Conservation (phyloP, 176 grass and related monocot genomes). For the Carex parvula region DNA sequence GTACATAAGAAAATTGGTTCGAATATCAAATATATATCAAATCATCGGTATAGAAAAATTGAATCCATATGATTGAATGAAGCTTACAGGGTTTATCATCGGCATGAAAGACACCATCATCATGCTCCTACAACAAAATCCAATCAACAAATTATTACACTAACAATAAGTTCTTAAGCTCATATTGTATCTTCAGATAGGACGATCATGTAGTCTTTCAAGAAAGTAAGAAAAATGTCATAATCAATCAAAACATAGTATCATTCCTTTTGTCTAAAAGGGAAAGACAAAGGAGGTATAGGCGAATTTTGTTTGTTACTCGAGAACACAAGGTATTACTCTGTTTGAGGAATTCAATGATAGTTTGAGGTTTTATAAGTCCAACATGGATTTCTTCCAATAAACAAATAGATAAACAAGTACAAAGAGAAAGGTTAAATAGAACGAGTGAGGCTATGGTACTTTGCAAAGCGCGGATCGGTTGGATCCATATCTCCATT, state of each 20-base stretch:
- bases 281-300: not conserved
- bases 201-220: not conserved
- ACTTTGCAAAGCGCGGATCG: too few relatives aligned
- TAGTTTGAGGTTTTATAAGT: not conserved
- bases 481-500: too few relatives aligned
- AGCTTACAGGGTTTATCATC: not conserved
- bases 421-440: not conserved
- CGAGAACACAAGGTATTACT: not conserved
- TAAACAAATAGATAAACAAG: not conserved
- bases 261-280: not conserved
- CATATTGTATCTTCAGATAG: not conserved
- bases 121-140: conserved; percentile 6
- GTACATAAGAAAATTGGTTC: conserved; percentile 34
- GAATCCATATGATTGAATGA: not conserved
- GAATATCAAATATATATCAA: not conserved
- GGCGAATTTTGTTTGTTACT: not conserved
- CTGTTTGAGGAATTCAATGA: not conserved
- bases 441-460: too few relatives aligned
- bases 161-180: not conserved
- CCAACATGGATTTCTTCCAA: not conserved
- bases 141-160: not conserved
- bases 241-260: not conserved
- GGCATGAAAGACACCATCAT: not conserved
- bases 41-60: not conserved
- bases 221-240: not conserved